Evolutionary conservation across 164 flowering plant species (phyloP), one percentile per base, ranked within the genome.

Genomic region (Vitis labrusca): DNA sequence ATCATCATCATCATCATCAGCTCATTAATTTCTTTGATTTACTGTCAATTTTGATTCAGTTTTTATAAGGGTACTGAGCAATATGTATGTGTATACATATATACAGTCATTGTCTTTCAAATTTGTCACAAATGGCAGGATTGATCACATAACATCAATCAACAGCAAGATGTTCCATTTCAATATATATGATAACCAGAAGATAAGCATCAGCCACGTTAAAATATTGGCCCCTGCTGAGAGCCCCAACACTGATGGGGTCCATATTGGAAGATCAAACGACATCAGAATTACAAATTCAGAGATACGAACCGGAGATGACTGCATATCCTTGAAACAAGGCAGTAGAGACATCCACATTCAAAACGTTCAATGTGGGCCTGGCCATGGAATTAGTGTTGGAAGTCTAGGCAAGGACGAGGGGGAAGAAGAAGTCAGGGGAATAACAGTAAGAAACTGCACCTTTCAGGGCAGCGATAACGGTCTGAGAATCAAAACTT

Each of bases 161-260:
- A 63, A 78, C 71, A 81, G 82, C 81, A 73, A 78, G 47, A 62
- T 13, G 57, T 23, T 17, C 14, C 80, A 81, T 59, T n/a, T 79
- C 64, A 65, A 48, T 27, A 49, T 79, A 1, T 75, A 53, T 54
- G 79, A 48, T 0, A 68, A 73, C 61, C 8, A 16, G 23, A 52
- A 75, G 47, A 0, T 79, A 56, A 50, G 62, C 6, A 3, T 78
- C 23, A 63, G 29, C 30, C n/a, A 51, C 10, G 8, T 75, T 13
- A 64, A 51, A 3, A 67, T 85, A 10, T 2, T 30, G 1, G 86
- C 88, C 16, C 88, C 86, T 7, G 78, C 14, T 0, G 69, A 75
- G 15, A 81, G 88, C 66, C 81, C 76, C 37, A 87, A 85, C 83
- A 84, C 89, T 0, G 91, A 87, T 44, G 91, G 91, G 0, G 82